Evolutionary conservation across 768 basidiomycete genomes (phyloP).

Genomic region (Termitomyces sp.): DNA sequence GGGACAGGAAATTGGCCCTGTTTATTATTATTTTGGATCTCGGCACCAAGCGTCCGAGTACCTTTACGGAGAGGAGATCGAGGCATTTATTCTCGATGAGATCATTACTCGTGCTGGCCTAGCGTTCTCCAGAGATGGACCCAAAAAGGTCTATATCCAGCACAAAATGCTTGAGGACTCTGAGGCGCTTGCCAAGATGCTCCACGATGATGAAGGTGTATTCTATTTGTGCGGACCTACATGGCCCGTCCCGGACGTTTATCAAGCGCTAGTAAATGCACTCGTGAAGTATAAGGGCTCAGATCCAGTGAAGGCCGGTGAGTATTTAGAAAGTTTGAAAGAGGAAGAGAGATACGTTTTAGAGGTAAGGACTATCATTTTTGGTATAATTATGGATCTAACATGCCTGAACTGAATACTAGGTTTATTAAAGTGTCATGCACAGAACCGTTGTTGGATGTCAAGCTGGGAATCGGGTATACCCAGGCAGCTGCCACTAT

Average conservation of each 20-base stretch:
- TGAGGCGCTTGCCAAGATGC: slow-evolving; percentile 65
- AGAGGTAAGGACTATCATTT: slow-evolving; percentile 53
- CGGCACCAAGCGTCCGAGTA: slow-evolving; percentile 95
- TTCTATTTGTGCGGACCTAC: slow-evolving; percentile 99
- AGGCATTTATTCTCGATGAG: slow-evolving; percentile 84
- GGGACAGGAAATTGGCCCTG: slow-evolving; percentile 81
- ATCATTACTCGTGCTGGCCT: slow-evolving; percentile 88
- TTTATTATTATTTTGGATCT: slow-evolving; percentile 98
- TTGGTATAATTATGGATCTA: not conserved
- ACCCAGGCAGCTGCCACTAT: not conserved
- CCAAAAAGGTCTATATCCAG: slow-evolving; percentile 96
- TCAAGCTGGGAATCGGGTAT: not conserved
- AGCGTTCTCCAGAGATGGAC: slow-evolving; percentile 94
- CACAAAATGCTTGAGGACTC: slow-evolving; percentile 97
- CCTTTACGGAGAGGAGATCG: slow-evolving; percentile 95
- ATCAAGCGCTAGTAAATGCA: slow-evolving; percentile 84
- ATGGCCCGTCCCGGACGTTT: slow-evolving; percentile 99
- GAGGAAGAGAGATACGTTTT: slow-evolving; percentile 97
- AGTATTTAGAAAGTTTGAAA: slow-evolving; percentile 84
- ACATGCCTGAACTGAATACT: not conserved
- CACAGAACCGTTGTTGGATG: not conserved
- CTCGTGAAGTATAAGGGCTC: slow-evolving; percentile 69
- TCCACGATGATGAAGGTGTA: slow-evolving; percentile 69
- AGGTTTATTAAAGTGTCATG: slow-evolving; percentile 23
- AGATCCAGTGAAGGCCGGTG: slow-evolving; percentile 63